phyloP scores from a whole-genome alignment of 805 yeast species.

The Huiozyma naganishii region DNA sequence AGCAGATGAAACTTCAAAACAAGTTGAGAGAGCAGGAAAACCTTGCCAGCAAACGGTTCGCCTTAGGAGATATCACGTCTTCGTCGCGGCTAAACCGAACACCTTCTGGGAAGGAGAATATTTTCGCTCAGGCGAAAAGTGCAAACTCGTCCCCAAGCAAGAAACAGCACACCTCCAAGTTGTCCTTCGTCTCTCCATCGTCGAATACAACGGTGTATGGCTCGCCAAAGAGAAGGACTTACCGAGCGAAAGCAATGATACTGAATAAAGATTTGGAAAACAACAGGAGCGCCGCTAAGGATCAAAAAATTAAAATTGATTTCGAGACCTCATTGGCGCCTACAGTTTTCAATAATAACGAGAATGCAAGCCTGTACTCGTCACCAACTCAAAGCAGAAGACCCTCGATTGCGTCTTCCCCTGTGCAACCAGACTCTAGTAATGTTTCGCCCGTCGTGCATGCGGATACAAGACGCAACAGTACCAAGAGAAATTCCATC shows the following conservation, averaged over 20 bases:
- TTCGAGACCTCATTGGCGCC: slow-evolving; percentile 2
- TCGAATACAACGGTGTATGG: slow-evolving; percentile 5
- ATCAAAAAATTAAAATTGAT: slow-evolving; percentile 4
- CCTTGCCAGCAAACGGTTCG: slow-evolving; percentile 1
- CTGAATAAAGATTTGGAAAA: not conserved
- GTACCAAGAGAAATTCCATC: slow-evolving; percentile 1
- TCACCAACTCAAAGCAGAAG: not conserved
- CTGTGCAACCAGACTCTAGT: slow-evolving; percentile 1
- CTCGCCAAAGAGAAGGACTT: slow-evolving; percentile 9
- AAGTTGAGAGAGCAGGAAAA: slow-evolving; percentile 18
- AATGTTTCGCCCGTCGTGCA: slow-evolving; percentile 6
- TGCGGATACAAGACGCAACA: slow-evolving; percentile 1
- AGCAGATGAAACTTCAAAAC: slow-evolving; percentile 20
- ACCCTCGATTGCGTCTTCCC: not conserved
- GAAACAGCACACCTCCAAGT: slow-evolving; percentile 1
- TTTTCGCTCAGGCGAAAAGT: slow-evolving; percentile 2
- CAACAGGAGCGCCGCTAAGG: slow-evolving; percentile 1
- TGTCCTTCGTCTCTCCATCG: slow-evolving; percentile 1
- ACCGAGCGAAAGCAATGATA: slow-evolving; percentile 2
- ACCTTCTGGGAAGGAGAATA: slow-evolving; percentile 7
- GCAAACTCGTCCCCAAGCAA: slow-evolving; percentile 1
- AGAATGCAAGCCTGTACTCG: slow-evolving; percentile 1
- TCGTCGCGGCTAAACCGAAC: slow-evolving; percentile 8
- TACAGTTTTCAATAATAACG: not conserved
- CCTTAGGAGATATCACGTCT: slow-evolving; percentile 7